A percentile compares a stretch with the other conserved stretches of the same genome.
These are phyloP conservation scores for Eucalyptus regnans DNA, from an alignment of 345 rosid genomes.

Conservation along the genomic window DNA sequence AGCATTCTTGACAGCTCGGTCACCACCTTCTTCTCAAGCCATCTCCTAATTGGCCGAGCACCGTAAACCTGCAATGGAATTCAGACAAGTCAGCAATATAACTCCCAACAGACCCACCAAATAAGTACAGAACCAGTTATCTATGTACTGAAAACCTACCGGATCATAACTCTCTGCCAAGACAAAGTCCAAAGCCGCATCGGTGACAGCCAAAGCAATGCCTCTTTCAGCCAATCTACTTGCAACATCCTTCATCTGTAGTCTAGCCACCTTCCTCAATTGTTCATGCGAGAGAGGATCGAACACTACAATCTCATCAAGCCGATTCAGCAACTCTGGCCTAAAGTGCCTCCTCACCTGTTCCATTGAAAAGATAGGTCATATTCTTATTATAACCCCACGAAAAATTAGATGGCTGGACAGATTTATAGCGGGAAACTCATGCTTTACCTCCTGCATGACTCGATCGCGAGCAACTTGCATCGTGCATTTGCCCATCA, in stretches of 20 bases:
- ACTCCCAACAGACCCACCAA: not conserved
- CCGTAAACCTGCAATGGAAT: constrained; percentile 55
- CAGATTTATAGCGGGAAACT: too few relatives aligned
- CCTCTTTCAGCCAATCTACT: constrained; percentile 79
- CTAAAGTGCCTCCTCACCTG: constrained; percentile 73
- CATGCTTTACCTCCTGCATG: constrained; percentile 47
- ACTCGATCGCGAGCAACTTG: constrained; percentile 77
- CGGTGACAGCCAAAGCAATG: constrained; percentile 72
- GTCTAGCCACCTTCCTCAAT: constrained; percentile 61
- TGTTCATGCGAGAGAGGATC: constrained; percentile 93
- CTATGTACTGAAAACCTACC: constrained; percentile 39
- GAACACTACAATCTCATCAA: constrained; percentile 82
- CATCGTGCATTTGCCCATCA: constrained; percentile 63
- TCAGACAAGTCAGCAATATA: not conserved
- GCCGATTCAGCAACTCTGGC: constrained; percentile 82
- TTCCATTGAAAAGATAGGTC: not conserved
- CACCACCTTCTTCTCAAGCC: constrained; percentile 92
- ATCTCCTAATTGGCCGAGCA: constrained; percentile 84
- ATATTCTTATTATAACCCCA: not conserved
- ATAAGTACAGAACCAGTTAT: not conserved
- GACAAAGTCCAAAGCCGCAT: constrained; percentile 63
- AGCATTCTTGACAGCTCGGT: constrained; percentile 85
- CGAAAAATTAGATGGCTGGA: not conserved
- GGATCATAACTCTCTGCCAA: constrained; percentile 80
- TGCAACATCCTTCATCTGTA: constrained; percentile 86